phyloP scores from a whole-genome alignment of 2,329 filamentous ascomycete species.

The Fusarium ramigenum region DNA sequence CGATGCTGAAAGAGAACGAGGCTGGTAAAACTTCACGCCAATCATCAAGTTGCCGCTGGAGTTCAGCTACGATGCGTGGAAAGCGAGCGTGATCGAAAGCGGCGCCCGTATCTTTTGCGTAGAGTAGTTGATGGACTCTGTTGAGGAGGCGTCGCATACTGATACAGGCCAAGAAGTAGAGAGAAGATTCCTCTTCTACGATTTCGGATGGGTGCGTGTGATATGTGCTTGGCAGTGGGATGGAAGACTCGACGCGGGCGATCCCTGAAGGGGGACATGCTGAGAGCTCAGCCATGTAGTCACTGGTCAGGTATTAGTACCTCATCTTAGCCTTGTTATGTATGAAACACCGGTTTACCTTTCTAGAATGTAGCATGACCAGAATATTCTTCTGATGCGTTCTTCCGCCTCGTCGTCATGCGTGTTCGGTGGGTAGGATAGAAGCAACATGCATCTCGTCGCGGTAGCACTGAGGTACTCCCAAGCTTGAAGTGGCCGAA shows the following conservation, averaged over 20 bases:
- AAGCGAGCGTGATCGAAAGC: constrained; percentile 56
- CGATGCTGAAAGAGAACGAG: constrained; percentile 53
- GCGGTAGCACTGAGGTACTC: constrained; percentile 60
- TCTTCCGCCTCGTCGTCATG: constrained; percentile 54
- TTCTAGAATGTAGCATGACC: constrained; percentile 64
- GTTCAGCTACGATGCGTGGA: constrained; percentile 57
- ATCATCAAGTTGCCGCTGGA: constrained; percentile 59
- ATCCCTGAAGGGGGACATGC: constrained; percentile 61
- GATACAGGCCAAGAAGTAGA: constrained; percentile 64
- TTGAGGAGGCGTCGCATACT: constrained; percentile 60
- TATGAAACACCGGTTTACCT: constrained; percentile 44
- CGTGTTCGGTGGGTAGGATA: constrained; percentile 53
- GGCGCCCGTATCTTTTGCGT: constrained; percentile 56
- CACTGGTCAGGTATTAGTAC: constrained; percentile 44
- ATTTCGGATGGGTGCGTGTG: constrained; percentile 52
- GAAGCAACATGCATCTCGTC: constrained; percentile 58
- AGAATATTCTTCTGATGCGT: constrained; percentile 61
- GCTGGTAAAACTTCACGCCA: constrained; percentile 58
- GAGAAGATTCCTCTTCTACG: constrained; percentile 57
- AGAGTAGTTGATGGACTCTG: constrained; percentile 59
- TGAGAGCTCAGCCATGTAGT: constrained; percentile 62
- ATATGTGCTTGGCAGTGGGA: constrained; percentile 58
- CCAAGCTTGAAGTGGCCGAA: constrained; percentile 62
- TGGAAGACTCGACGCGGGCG: constrained; percentile 60
- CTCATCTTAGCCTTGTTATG: rapidly evolving